Percentiles rank a stretch among this genome's conserved stretches.
Evolutionary conservation across 352 stramenopile species (phyloP).

Genomic region (Globisporangium parvum): DNA sequence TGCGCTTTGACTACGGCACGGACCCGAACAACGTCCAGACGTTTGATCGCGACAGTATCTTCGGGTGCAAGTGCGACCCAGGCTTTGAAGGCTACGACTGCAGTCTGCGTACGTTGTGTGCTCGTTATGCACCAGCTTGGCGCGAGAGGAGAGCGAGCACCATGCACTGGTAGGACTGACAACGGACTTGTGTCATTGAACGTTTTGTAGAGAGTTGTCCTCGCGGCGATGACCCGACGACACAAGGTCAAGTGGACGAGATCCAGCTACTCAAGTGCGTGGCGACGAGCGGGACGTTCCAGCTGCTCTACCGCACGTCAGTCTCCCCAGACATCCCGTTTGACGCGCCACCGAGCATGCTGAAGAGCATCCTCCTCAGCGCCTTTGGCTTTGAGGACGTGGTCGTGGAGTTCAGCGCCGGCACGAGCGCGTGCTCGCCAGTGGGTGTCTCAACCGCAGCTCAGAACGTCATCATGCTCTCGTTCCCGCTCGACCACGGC

Average conservation of each 20-base stretch:
- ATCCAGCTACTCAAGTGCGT: slow-evolving; percentile 72
- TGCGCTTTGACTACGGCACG: slow-evolving; percentile 58
- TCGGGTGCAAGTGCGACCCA: slow-evolving; percentile 88
- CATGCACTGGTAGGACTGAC: not conserved
- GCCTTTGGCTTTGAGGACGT: slow-evolving; percentile 48
- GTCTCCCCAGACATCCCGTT: slow-evolving; percentile 53
- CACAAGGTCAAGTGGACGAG: slow-evolving; percentile 74
- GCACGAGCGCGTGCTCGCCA: slow-evolving; percentile 29
- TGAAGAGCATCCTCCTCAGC: slow-evolving; percentile 53
- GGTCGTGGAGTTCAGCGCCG: slow-evolving; percentile 35
- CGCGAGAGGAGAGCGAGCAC: too few species aligned
- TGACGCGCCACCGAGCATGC: slow-evolving; percentile 22
- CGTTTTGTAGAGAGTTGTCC: slow-evolving; percentile 61
- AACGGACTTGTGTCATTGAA: not conserved
- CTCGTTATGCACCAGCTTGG: not conserved
- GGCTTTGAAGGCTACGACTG: slow-evolving; percentile 91
- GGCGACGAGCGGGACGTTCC: slow-evolving; percentile 47
- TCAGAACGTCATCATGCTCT: slow-evolving; percentile 49
- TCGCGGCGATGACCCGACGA: slow-evolving; percentile 82
- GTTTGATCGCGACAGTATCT: slow-evolving; percentile 72
- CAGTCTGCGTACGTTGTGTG: slow-evolving; percentile 35
- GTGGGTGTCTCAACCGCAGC: slow-evolving; percentile 6
- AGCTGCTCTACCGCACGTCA: slow-evolving; percentile 48
- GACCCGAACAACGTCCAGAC: slow-evolving; percentile 63
- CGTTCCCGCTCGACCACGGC: slow-evolving; percentile 45